Percentiles rank a stretch among this genome's conserved stretches.
Evolutionary conservation across 257 asterid genomes (phyloP).

Genomic region (Lantana camara): DNA sequence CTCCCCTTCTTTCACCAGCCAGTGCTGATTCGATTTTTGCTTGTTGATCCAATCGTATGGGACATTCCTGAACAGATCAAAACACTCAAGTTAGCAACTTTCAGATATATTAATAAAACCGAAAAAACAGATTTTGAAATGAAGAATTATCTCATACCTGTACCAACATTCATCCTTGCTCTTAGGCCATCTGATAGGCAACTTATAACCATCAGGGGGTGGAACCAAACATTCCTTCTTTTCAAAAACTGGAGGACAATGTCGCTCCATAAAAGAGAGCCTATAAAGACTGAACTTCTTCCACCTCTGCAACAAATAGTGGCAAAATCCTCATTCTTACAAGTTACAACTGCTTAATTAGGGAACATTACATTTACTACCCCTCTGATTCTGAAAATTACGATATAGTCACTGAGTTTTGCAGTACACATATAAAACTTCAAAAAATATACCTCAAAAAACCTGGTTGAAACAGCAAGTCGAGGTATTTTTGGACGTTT

Average conservation of each 20-base stretch:
- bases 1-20: slow-evolving; percentile 95
- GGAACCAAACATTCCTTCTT: slow-evolving; percentile 83
- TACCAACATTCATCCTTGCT: slow-evolving; percentile 87
- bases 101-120: background rate
- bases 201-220: slow-evolving; percentile 76
- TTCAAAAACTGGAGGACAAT: slow-evolving; percentile 78
- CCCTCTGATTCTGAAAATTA: too few species aligned
- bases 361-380: too few species aligned
- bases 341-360: too few species aligned
- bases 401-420: too few species aligned
- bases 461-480: too few species aligned
- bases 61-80: slow-evolving; percentile 66
- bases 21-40: slow-evolving; percentile 91
- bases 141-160: slow-evolving; percentile 46
- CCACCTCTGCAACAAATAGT: slow-evolving; percentile 61
- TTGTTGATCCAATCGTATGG: slow-evolving; percentile 98
- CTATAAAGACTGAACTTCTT: slow-evolving; percentile 58
- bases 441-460: too few species aligned
- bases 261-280: slow-evolving; percentile 81
- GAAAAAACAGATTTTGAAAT: background rate
- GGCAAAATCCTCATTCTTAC: slow-evolving; percentile 18
- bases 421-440: too few species aligned
- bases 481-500: too few species aligned
- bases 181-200: slow-evolving; percentile 84
- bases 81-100: background rate